Conservation (phyloP, 106 monocot species). For the Cymbidium sinense region DNA sequence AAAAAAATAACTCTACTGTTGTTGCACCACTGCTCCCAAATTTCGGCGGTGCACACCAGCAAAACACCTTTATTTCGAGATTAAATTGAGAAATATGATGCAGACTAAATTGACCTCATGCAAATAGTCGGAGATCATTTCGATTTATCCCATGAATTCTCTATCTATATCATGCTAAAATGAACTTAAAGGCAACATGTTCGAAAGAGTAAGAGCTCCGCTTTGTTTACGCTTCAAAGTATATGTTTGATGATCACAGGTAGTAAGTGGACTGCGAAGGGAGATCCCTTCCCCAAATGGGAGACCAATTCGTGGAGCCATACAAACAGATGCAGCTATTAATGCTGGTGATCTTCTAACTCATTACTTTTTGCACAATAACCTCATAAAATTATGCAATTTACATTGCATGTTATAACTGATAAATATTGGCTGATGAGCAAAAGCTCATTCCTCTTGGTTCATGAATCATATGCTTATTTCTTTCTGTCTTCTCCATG, state of each 20-base stretch:
- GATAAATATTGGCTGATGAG: background rate
- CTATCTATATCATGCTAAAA: too few species aligned
- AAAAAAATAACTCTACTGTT: too few species aligned
- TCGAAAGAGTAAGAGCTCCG: background rate
- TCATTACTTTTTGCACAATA: background rate
- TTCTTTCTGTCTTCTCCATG: too few species aligned
- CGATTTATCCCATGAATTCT: too few species aligned
- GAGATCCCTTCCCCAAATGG: conserved; percentile 95
- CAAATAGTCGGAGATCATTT: too few species aligned
- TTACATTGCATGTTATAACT: background rate
- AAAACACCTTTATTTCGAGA: too few species aligned
- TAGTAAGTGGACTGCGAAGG: conserved; percentile 84
- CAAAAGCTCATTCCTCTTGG: background rate
- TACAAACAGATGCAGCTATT: conserved; percentile 91
- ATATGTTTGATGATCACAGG: conserved; percentile 23
- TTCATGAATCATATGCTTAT: too few species aligned
- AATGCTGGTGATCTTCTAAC: conserved; percentile 54
- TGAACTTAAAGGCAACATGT: background rate
- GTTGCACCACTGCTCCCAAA: too few species aligned
- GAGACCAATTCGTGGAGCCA: conserved; percentile 76
- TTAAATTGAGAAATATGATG: too few species aligned
- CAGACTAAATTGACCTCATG: too few species aligned
- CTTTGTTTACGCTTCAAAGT: background rate
- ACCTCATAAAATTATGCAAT: background rate
- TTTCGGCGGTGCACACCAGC: too few species aligned